Base-by-base conservation (phyloP, 2,329 filamentous ascomycete genomes). In the Esteya vermicola region DNA sequence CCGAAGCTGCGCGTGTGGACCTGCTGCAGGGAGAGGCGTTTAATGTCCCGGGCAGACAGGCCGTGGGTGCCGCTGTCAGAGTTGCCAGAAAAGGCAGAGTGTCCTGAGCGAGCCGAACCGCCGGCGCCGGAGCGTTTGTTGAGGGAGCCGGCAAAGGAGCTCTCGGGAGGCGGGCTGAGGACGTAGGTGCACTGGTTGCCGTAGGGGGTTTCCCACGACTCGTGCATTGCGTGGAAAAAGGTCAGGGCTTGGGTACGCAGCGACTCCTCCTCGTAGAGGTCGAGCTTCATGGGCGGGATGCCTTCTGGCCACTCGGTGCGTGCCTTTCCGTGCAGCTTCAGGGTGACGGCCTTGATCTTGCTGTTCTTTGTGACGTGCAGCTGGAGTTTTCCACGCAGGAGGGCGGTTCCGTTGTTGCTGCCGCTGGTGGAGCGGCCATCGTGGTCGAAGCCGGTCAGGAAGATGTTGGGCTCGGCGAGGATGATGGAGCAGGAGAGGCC, bases 221-320 rank as follows among this genome's bases (percentile, higher is more conserved):
- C 67, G 45, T 76, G 71, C 53, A 71, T 64, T 36, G 82, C 81
- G 52, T 95, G 93, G 67, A 95, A 98, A 55, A 96, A 96, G 0
- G 81, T 89, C 60, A 85, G 78, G 16, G 78, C 89, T 53, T 95
- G 88, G 31, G 83, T 89, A 59, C 93, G 80, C 44, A 96, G 69
- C 4, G 78, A 84, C 49, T 91, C 82, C 46, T 85, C 82, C 54
- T 96, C 86, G 51, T 76, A 81, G 39, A 85, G 77, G 31, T 93
- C 83, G 1, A 80, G 71, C 57, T 93, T 94, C 42, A 80, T 71
- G 0, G 88, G 86, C 4, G 91, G 89, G 23, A 96, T 91, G 38
- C 86, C 85, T 63, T 96, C 91, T 14, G 91, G 89, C 91, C 91
- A 98, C 54, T 94, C 86, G 2, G 91, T 96, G 47, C 81, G 75